Evolutionary conservation across 2,329 filamentous ascomycete species (phyloP).

Genomic region (Metarhizium guizhouense): DNA sequence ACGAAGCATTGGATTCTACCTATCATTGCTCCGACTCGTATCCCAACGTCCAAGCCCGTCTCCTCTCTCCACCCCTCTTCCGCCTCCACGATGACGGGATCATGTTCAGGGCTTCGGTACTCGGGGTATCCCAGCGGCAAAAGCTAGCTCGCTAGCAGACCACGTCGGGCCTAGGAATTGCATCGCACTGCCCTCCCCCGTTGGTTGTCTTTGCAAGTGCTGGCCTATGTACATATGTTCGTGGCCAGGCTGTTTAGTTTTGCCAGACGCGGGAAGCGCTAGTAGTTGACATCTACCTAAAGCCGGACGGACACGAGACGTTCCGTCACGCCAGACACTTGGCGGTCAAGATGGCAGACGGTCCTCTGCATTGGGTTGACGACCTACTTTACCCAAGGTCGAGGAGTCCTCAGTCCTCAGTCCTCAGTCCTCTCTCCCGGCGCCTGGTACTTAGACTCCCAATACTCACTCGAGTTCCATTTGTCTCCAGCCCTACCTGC

Average conservation of each 20-base stretch:
- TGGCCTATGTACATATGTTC: too few species aligned
- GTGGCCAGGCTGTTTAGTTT: too few species aligned
- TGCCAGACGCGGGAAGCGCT: too few species aligned
- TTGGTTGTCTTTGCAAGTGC: not conserved
- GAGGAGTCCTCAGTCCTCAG: not conserved
- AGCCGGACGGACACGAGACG: too few species aligned
- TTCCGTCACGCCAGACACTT: too few species aligned
- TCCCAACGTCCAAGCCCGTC: not conserved
- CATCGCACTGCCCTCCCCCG: not conserved
- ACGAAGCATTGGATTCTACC: not conserved
- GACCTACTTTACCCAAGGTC: not conserved
- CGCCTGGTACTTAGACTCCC: not conserved
- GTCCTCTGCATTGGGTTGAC: too few species aligned
- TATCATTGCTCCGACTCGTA: not conserved
- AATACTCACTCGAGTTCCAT: not conserved
- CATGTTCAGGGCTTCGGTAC: not conserved
- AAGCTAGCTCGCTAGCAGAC: not conserved
- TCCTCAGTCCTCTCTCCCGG: not conserved
- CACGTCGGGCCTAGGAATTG: not conserved
- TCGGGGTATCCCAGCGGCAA: not conserved
- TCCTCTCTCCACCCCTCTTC: not conserved
- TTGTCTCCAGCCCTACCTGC: not conserved
- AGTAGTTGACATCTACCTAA: too few species aligned
- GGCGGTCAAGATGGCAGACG: too few species aligned
- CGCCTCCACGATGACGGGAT: constrained; percentile 3